These are phyloP conservation scores for Linanthus parryae DNA, from an alignment of 148 eudicot species.

Conservation along the genomic window DNA sequence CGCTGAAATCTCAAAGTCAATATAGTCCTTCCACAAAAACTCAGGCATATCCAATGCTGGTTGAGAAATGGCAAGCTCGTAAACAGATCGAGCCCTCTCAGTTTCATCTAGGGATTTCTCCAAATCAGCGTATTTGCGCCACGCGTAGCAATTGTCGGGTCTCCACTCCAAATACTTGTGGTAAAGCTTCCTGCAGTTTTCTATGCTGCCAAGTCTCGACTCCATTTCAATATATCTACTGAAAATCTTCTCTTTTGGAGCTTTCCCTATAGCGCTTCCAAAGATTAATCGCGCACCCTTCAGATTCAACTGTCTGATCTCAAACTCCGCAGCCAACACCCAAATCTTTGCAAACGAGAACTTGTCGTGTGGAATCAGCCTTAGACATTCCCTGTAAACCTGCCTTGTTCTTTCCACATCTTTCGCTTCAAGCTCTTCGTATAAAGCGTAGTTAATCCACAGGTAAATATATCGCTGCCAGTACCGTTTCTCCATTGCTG, in stretches of 20 bases:
- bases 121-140: conserved; percentile 89
- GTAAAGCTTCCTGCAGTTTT: conserved; percentile 77
- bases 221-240: conserved; percentile 93
- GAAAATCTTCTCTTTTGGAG: conserved; percentile 95
- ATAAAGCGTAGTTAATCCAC: conserved; percentile 87
- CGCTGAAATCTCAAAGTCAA: conserved; percentile 86
- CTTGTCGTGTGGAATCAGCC: conserved; percentile 54
- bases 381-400: conserved; percentile 66
- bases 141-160: conserved; percentile 89
- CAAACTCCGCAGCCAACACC: conserved; percentile 92
- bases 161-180: conserved; percentile 94
- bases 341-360: conserved; percentile 94
- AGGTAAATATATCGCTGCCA: conserved; percentile 94
- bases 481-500: conserved; percentile 88
- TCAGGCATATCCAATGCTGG: conserved; percentile 96
- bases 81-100: conserved; percentile 79
- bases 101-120: conserved; percentile 83
- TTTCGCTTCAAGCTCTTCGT: conserved; percentile 86
- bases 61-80: conserved; percentile 92
- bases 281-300: conserved; percentile 64
- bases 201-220: conserved; percentile 77
- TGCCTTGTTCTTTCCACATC: conserved; percentile 74
- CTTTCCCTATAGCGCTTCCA: conserved; percentile 91
- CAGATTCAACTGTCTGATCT: conserved; percentile 73
- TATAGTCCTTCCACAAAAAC: conserved; percentile 91